These are phyloP conservation scores for Coniochaeta hoffmannii DNA, from an alignment of 2,329 filamentous ascomycete genomes.

Conservation along the genomic window DNA sequence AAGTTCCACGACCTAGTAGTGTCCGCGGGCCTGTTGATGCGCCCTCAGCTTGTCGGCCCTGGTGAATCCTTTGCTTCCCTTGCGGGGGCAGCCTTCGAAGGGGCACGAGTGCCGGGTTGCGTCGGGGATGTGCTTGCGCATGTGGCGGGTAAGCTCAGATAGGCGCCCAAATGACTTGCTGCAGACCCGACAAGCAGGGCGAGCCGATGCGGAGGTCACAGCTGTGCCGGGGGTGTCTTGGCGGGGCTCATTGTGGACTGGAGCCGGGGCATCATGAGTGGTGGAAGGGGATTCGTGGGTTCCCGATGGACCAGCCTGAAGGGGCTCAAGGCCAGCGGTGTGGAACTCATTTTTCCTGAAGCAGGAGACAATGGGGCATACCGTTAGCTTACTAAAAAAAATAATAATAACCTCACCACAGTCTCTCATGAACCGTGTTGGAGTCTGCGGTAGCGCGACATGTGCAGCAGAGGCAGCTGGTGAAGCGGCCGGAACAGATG, in stretches of 20 bases:
- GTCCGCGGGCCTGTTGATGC: background rate
- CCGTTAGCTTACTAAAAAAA: constrained; percentile 1
- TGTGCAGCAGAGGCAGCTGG: background rate
- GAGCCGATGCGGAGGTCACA: background rate
- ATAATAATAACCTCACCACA: background rate
- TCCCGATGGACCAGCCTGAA: no score
- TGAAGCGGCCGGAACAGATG: background rate
- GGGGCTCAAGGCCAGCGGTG: no score
- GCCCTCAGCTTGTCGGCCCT: background rate
- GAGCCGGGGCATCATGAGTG: no score
- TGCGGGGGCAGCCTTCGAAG: background rate
- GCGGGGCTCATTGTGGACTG: background rate
- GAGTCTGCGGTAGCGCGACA: background rate
- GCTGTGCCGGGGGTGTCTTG: background rate
- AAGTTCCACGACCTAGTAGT: no score
- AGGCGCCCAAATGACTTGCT: background rate
- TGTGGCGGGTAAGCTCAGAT: background rate
- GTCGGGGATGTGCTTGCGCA: background rate
- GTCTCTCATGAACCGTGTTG: background rate
- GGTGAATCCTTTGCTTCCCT: background rate
- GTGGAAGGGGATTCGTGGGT: no score
- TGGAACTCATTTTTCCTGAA: no score
- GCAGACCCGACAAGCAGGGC: background rate
- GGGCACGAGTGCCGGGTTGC: background rate
- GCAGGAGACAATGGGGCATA: background rate